phyloP scores from a whole-genome alignment of 805 yeast species.

The Saturnispora zaruensis region DNA sequence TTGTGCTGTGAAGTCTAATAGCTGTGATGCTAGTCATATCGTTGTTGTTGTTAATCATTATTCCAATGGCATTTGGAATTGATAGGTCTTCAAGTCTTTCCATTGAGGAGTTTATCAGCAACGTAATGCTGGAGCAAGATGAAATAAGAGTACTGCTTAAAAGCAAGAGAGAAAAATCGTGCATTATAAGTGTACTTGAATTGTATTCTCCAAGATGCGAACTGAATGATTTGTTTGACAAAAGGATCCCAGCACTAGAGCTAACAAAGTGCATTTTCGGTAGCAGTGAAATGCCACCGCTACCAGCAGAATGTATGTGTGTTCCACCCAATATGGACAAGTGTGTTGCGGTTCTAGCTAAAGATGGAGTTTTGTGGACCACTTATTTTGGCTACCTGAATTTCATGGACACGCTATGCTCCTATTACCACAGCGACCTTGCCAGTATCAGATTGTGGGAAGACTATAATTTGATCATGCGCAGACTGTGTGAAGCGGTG shows the following conservation, averaged over 20 bases:
- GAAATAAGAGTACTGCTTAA: background rate
- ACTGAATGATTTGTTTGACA: background rate
- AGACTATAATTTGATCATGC: conserved; percentile 5
- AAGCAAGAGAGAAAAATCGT: background rate
- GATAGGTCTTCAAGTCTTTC: background rate
- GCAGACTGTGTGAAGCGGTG: background rate
- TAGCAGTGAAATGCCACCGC: background rate
- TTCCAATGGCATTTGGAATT: background rate
- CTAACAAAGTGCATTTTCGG: conserved; percentile 16
- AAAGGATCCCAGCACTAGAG: conserved; percentile 12
- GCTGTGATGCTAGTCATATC: background rate
- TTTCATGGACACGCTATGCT: conserved; percentile 10
- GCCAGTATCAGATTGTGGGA: conserved; percentile 1
- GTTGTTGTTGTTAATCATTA: background rate
- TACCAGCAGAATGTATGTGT: conserved; percentile 2
- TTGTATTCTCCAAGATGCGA: background rate
- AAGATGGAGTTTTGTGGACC: conserved; percentile 14
- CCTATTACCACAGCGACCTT: conserved; percentile 4
- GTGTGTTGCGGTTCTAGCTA: conserved; percentile 12
- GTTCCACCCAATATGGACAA: conserved; percentile 1
- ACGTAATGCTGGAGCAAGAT: background rate
- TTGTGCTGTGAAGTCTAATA: background rate
- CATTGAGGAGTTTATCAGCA: background rate
- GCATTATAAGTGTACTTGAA: conserved; percentile 3
- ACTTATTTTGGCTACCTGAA: conserved; percentile 19